Evolutionary conservation across 805 yeast species (phyloP), one percentile per base, ranked within the genome.

Genomic region (Monosporozyma siamensis): DNA sequence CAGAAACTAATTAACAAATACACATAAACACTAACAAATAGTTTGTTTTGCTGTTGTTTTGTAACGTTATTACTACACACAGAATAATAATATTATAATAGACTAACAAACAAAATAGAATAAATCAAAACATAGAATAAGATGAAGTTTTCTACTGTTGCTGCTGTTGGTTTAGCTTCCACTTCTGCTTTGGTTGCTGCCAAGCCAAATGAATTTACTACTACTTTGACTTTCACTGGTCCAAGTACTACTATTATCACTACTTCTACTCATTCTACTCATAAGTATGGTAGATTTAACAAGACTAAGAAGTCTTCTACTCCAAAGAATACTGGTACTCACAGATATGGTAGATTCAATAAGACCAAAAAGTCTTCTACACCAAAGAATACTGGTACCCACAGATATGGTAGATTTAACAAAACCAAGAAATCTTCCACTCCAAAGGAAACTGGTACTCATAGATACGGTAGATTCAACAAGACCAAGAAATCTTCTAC

Each of bases 341-440:
- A 77, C 67, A 70, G 61, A 48, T 67, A 67, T 50, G 84, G 84
- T 50, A 69, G 69, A 55, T 70, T 75, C 67, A 68, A 69, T 61
- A 67, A 70, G 55, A 59, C 63, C 36, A 47, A 49, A 14, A 52
- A 64, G 36, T 52, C 65, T 10, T 42, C 55, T 8, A 46, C 63
- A 14, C 48, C 71, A 6, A 50, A 55, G 48, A 30, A 64, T 12
- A 63, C 75, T 46, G 75, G 75, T 32, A 76, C 82, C 41, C 80
- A 76, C 64, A 69, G 62, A 47, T 66, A 65, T 49, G 82, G 82
- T 48, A 67, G 69, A 54, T 68, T 74, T 67, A 69, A 67, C 59
- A 65, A 69, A 52, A 55, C 58, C 31, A 47, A 49, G 15, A 52
- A 64, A 38, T 52, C 65, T 11, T 42, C 55, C 6, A 46, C 64